Evolutionary conservation across 2,329 filamentous ascomycete species (phyloP), one percentile per base, ranked within the genome.

Genomic region (Pseudomassariella vexata): DNA sequence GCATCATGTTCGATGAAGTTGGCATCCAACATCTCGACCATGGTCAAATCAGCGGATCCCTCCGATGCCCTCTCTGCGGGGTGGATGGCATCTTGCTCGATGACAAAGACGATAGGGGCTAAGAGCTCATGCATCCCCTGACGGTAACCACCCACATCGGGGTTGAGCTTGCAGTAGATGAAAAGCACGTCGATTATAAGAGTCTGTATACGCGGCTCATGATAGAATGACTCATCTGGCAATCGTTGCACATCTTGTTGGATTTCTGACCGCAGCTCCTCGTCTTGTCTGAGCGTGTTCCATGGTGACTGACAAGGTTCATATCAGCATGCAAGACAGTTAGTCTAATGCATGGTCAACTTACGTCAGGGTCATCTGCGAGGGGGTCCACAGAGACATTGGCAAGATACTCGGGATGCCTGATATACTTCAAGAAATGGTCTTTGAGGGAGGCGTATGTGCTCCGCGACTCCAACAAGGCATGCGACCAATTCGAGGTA

Each of bases 121-220:
- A 96, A 68, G 25, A 98, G 67, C 60, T 98, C 92, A 55, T 98
- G 92, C 90, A 98, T 98, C 9, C 92, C 92, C 62, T 98, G 92
- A n/a, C 92, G 79, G 55, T 98, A 98, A 12, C 78, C 88, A 11
- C 87, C 87, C 33, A 87, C 72, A 45, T 82, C 79, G 2, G 86
- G 86, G 50, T 96, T 86, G 32, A 94, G 73, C 58, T 95, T 96
- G 63, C 88, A 92, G 61, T 89, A 96, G 44, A 98, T 75, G 58
- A 96, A 98, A 20, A 98, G 68, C 19, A 95, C 79, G 52, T 98
- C 85, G 19, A 94, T 63, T 47, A 98, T 80, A 58, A 86, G 84
- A 24, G 69, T 71, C 56, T 96, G 92, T 1, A 85, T 85, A 10
- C 70, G 64, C 9, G 81, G 75, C 45, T 89, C 76, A 36, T 89